Base-by-base conservation (phyloP, 345 rosid genomes). In the Melastoma malabathricum region DNA sequence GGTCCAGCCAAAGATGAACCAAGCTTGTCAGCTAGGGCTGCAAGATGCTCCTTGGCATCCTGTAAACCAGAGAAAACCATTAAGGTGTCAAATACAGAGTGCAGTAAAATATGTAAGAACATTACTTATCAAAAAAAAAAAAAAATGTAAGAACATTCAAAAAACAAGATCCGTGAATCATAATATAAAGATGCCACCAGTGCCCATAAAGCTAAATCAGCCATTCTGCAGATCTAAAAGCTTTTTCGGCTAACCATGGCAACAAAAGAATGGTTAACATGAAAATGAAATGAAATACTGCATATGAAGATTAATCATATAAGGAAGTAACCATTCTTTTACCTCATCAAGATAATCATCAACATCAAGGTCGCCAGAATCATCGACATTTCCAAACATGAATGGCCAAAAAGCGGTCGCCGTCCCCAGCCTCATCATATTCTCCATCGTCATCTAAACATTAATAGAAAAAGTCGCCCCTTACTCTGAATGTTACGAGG, bases 291-390 rank as follows among this genome's bases (percentile, higher is more conserved):
- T 31, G 10, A 31, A 31, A 31, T 6, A 31, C 38, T 31, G 38
- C 38, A 31, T 31, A 31, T 31, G 2, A 9, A 6, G 9, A 31
- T 3, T 31, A 31, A 5, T 31, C 38, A 31, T 31, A 31, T 31
- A 31, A 14, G 14, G 54, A 44, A 27, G 19, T 4, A 50, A n/a
- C 43, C 15, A 48, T 15, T 7, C 47, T 66, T 53, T 5, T 31
- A 88, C 97, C 94, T 87, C 90, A 64, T 92, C 98, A 54, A 92
- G 97, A 68, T 92, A 92, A 76, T 92, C 98, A 76, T 92, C 98
- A 52, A 76, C 94, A 60, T 92, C 98, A 47, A 92, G 89, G 67
- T 87, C 97, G 10, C 98, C 98, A 3, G 90, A 72, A 65, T 88
- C 79, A 64, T 92, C 97, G 59, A 92, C 95, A 64, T 92, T 92